A percentile compares a stretch with the other conserved stretches of the same genome.
Conservation (phyloP, 192 early-diverging fungal species). For the Paraglomus brasilianum region DNA sequence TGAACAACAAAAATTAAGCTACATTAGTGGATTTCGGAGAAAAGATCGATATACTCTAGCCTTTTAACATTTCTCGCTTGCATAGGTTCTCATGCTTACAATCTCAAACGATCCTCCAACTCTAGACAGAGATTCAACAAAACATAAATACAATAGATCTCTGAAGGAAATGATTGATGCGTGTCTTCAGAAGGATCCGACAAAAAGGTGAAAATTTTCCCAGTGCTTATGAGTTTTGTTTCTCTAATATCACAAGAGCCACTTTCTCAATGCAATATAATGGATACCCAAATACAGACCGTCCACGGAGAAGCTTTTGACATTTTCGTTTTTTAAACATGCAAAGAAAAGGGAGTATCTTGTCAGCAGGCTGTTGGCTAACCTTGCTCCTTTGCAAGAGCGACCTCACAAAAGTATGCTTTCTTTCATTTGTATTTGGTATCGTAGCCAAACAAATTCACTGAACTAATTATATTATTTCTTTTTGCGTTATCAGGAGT, state of each 20-base stretch:
- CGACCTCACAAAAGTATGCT: conserved; percentile 58
- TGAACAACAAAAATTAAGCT: too few species aligned
- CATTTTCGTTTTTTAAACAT: conserved; percentile 77
- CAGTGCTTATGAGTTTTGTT: background rate
- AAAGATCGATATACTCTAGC: too few species aligned
- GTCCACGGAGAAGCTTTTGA: conserved; percentile 71
- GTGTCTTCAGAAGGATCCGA: conserved; percentile 79
- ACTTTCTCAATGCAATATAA: background rate
- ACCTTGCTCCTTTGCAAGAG: conserved; percentile 67
- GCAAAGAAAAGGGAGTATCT: conserved; percentile 71
- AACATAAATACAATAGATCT: conserved; percentile 70
- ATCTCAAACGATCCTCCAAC: conserved; percentile 86
- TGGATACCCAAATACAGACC: conserved; percentile 66
- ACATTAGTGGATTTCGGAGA: too few species aligned
- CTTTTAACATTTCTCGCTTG: too few species aligned
- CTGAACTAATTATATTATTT: background rate
- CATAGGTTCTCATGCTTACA: conserved; percentile 82
- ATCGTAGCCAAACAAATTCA: background rate
- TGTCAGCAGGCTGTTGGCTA: conserved; percentile 51
- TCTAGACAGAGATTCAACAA: conserved; percentile 69
- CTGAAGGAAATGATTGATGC: conserved; percentile 87
- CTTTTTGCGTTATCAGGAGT: conserved; percentile 34
- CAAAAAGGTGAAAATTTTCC: conserved; percentile 47
- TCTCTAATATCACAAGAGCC: background rate
- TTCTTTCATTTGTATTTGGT: background rate